Evolutionary conservation across 2,329 filamentous ascomycete species (phyloP), one percentile per base, ranked within the genome.

Genomic region (Penicillium janthinellum): DNA sequence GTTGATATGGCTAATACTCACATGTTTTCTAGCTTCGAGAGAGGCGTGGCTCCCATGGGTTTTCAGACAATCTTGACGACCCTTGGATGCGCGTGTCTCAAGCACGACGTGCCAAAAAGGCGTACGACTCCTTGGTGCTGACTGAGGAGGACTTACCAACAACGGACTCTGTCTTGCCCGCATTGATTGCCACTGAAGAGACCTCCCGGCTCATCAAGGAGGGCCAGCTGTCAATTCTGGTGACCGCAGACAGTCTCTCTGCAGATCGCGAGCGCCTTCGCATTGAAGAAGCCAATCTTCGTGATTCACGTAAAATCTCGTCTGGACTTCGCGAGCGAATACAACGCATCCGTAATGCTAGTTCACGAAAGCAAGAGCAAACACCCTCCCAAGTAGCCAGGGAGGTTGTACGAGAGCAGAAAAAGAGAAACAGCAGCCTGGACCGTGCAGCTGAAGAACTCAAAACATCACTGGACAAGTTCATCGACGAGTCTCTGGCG

Each of bases 401-500:
- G 58, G 86, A 90, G 58, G 81, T 85, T 47, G 79, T 91, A n/a
- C 78, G 79, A 7, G 82, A 86, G 61, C 82, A 92, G 63, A 82
- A 81, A 64, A 75, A 80, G 48, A 85, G 85, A 69, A 88, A 86
- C 70, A 79, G 78, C 52, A 72, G 77, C 42, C 89, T 91, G 68
- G 84, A 89, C 58, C 78, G 73, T 54, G 84, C 88, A 64, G 88
- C 87, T 1, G 78, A 80, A 1, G 81, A 78, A 44, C 78, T 95
- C 15, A 84, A 90, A 57, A 83, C 82, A 58, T 82, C 85, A 0
- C 82, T 96, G 57, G 85, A 88, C 63, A 79, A 78, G 15, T 96
- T 96, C 70, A 88, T 94, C 58, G 85, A 90, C 62, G 79, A 86
- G 45, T 83, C 86, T 42, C 82, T 96, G 1, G 89, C 90, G 1